A percentile compares a stretch with the other conserved stretches of the same genome.
Evolutionary conservation across 331 rosid genomes (phyloP).

Genomic region (Ulmus americana): DNA sequence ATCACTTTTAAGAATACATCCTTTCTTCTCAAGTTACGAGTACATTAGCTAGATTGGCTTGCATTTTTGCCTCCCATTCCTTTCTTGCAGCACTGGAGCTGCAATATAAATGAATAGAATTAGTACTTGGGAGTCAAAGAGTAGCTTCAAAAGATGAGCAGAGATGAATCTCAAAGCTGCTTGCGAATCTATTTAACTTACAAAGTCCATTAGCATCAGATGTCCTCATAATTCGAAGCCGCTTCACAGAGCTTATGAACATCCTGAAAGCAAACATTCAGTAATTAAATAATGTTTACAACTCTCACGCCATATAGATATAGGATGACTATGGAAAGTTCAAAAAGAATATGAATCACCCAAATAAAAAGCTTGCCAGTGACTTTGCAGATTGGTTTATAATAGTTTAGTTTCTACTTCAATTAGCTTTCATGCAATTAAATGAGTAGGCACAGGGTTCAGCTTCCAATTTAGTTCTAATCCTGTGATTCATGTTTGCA

Average conservation of each 20-base stretch:
- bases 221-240: conserved; percentile 84
- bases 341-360: background rate
- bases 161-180: background rate
- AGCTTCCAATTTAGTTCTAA: conserved; percentile 1
- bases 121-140: background rate
- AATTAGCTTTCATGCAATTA: background rate
- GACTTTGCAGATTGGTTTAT: background rate
- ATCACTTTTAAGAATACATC: conserved; percentile 29
- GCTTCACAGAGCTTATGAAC: conserved; percentile 71
- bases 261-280: conserved; percentile 48
- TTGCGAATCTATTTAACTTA: conserved; percentile 27
- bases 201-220: conserved; percentile 78
- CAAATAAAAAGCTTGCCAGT: background rate
- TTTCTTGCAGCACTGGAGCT: conserved; percentile 67
- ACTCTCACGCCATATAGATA: conserved; percentile 4
- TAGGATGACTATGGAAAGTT: background rate
- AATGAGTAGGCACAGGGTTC: background rate
- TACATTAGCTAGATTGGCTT: conserved; percentile 37
- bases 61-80: conserved; percentile 50
- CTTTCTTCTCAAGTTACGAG: conserved; percentile 24
- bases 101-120: conserved; percentile 33
- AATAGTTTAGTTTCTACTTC: background rate
- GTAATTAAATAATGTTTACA: background rate
- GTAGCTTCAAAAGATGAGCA: conserved; percentile 3
- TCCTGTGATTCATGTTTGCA: background rate